Conservation (phyloP, 75 land plant species). For the Cunninghamia lanceolata region DNA sequence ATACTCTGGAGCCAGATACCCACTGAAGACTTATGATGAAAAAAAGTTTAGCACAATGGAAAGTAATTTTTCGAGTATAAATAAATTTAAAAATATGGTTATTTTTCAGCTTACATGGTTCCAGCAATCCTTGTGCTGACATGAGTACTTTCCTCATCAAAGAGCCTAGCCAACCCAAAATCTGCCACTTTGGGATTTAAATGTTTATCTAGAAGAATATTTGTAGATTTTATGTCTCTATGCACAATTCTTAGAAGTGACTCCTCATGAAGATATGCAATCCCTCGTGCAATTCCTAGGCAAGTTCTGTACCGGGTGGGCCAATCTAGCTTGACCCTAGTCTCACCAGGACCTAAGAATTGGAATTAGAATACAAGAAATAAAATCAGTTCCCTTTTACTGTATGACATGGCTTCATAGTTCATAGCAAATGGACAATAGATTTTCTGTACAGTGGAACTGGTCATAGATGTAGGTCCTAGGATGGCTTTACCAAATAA, state of each 20-base stretch:
- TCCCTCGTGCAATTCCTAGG: slow-evolving; percentile 2
- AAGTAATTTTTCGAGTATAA: too few relatives aligned
- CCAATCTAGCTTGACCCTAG: background rate
- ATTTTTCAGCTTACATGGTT: slow-evolving; percentile 18
- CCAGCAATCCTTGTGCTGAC: slow-evolving; percentile 13
- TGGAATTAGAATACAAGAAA: background rate
- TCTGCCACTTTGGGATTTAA: slow-evolving; percentile 20
- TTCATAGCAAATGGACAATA: background rate
- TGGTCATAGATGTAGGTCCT: background rate
- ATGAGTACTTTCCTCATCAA: slow-evolving; percentile 17
- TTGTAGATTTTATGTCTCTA: background rate
- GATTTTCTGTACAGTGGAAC: background rate
- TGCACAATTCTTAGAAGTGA: background rate
- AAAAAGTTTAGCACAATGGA: background rate
- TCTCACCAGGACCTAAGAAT: background rate
- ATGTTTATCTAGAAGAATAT: slow-evolving; percentile 15
- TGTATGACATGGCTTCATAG: background rate
- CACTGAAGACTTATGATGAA: background rate
- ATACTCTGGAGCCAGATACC: slow-evolving; percentile 18
- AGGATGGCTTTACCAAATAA: slow-evolving; percentile 19
- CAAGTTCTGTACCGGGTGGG: background rate
- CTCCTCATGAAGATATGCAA: slow-evolving; percentile 11
- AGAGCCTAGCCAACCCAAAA: slow-evolving; percentile 22
- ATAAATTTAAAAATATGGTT: background rate
- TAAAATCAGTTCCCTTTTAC: background rate